Conservation (phyloP, 768 basidiomycete species). For the Clavaria fumosa region DNA sequence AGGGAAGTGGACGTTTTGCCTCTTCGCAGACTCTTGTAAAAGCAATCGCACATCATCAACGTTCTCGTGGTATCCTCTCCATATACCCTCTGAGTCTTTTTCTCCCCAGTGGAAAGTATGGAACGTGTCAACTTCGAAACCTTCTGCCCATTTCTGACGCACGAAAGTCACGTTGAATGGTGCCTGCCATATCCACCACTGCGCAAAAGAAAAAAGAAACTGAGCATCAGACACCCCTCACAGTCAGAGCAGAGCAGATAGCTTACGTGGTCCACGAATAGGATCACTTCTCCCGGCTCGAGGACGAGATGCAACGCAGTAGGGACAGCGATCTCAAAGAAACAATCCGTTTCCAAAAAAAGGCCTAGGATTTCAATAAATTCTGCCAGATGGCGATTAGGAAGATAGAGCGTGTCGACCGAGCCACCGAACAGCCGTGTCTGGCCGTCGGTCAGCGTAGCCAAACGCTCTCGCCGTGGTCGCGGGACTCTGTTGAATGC, state of each 20-base stretch:
- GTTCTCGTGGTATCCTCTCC: slow-evolving; percentile 5
- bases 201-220: too few relatives aligned
- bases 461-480: slow-evolving; percentile 23
- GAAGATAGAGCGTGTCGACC: slow-evolving; percentile 33
- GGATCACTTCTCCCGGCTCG: slow-evolving; percentile 25
- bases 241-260: background rate
- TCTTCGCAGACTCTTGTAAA: slow-evolving; percentile 1
- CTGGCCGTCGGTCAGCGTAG: slow-evolving; percentile 18
- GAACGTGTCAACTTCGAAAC: slow-evolving; percentile 35
- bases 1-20: slow-evolving; percentile 3
- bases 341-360: slow-evolving; percentile 33
- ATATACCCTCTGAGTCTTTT: slow-evolving; percentile 3
- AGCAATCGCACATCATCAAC: slow-evolving; percentile 5
- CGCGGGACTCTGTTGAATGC: slow-evolving; percentile 24
- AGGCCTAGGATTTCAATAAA: slow-evolving; percentile 28
- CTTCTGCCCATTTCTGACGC: slow-evolving; percentile 28
- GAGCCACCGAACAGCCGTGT: slow-evolving; percentile 32
- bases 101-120: slow-evolving; percentile 35
- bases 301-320: slow-evolving; percentile 29
- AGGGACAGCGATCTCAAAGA: slow-evolving; percentile 34
- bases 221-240: background rate
- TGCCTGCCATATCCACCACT: slow-evolving; percentile 33
- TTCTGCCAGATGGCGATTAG: slow-evolving; percentile 22
- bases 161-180: slow-evolving; percentile 33
- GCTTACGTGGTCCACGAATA: slow-evolving; percentile 29